Evolutionary conservation across 2,329 filamentous ascomycete species (phyloP), one percentile per base, ranked within the genome.

Genomic region (Fusarium coffeatum): DNA sequence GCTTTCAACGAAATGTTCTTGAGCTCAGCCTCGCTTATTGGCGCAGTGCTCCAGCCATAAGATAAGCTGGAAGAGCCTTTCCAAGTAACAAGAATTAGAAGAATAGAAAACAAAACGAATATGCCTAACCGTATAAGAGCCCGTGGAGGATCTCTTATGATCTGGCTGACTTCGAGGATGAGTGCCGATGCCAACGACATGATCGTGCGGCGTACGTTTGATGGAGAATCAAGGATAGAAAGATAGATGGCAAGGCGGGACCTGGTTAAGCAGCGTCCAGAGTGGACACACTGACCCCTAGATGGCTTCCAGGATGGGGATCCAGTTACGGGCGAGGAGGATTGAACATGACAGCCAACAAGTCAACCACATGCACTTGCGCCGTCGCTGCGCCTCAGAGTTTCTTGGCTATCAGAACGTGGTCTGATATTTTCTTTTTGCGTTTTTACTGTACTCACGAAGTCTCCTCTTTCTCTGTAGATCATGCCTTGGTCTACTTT

Each of bases 1-100:
- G 53, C 66, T 10, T 34, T 37, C 11, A 55, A 25, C 1, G 66
- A 55, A 7, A 69, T 42, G 11, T 69, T 58, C 12, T 7, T 37
- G 0, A 58, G 11, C 4, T 43, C 48, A n/a, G 11, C 16, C 20
- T 55, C 48, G 6, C 37, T 55, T 8, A 34, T 27, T 7, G 48
- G 37, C 20, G 28, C 28, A 3, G 27, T 8, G 5, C 28, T 27
- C 48, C 55, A 58, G 48, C 15, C 25, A 20, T 55, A 22, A 13
- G 37, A 55, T 5, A 43, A 55, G 4, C 22, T 43, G 2, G 20
- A 23, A 4, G 48, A 55, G 18, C 55, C 49, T 34, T 58, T 58
- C 55, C 55, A 58, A 6, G 48, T n/a, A 8, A 58, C 23, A 7
- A 58, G 22, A n/a, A 58, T 28, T 1, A 58, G 55, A 22, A 58